These are phyloP conservation scores for Wallacemonas sp. DNA, from an alignment of 208 protist species.

Conservation along the genomic window DNA sequence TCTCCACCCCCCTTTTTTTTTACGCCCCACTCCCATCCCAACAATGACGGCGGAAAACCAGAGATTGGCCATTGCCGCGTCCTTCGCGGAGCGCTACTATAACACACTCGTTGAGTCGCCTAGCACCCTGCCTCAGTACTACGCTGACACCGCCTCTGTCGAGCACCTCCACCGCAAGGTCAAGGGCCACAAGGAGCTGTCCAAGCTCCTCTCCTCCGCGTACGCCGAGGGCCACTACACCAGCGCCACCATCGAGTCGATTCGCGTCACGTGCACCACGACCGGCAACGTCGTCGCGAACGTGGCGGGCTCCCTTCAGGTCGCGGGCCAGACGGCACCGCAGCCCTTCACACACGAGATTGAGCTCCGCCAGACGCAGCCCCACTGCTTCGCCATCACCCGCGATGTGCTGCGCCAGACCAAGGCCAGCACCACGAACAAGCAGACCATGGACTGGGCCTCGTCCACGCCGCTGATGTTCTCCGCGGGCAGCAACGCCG, in stretches of 20 bases:
- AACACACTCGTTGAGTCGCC: slow-evolving; percentile 55
- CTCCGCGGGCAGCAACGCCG: slow-evolving; percentile 8
- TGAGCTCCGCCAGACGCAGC: slow-evolving; percentile 51
- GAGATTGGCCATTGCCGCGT: slow-evolving; percentile 50
- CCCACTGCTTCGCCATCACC: slow-evolving; percentile 56
- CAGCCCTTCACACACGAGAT: slow-evolving; percentile 68
- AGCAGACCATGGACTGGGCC: slow-evolving; percentile 38
- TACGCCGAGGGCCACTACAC: slow-evolving; percentile 23
- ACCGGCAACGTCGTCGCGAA: slow-evolving; percentile 40
- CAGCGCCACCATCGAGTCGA: slow-evolving; percentile 27
- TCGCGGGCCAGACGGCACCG: background rate
- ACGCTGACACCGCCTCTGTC: slow-evolving; percentile 45
- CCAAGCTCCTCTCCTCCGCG: slow-evolving; percentile 25
- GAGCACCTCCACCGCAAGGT: slow-evolving; percentile 43
- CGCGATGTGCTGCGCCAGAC: slow-evolving; percentile 41
- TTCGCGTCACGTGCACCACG: slow-evolving; percentile 26
- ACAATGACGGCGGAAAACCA: slow-evolving; percentile 18
- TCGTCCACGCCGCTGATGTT: slow-evolving; percentile 61
- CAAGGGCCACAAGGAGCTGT: slow-evolving; percentile 30
- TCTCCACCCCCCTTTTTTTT: slow-evolving; percentile 9
- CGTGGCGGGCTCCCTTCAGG: slow-evolving; percentile 36
- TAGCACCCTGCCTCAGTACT: slow-evolving; percentile 39
- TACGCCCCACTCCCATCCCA: background rate
- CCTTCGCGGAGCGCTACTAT: slow-evolving; percentile 76
- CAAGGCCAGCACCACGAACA: background rate